Evolutionary conservation across 1,284 basidiomycete species (phyloP).

Genomic region (Cutaneotrichosporon cavernicola): DNA sequence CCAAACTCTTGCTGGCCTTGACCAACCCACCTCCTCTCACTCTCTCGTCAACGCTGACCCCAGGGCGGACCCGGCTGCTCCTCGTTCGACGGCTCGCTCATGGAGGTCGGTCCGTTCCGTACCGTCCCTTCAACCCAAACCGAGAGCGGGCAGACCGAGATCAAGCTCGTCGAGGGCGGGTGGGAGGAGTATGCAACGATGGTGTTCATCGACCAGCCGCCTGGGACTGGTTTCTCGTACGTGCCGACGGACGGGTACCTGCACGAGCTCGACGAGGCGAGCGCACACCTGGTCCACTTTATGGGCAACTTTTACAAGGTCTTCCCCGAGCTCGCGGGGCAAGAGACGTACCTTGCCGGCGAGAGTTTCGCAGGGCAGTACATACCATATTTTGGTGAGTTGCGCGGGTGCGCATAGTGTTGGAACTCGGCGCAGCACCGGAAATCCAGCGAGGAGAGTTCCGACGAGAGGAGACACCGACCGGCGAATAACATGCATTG

Average conservation of each 20-base stretch:
- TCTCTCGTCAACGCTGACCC: neutral
- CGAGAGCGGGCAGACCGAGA: constrained; percentile 63
- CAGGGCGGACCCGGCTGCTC: constrained; percentile 95
- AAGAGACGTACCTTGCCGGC: constrained; percentile 91
- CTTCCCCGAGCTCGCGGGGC: constrained; percentile 79
- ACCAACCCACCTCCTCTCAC: too few species aligned
- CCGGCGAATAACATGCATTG: too few species aligned
- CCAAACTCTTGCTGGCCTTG: too few species aligned
- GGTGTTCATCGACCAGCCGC: constrained; percentile 95
- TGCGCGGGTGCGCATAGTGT: neutral
- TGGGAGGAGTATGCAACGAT: constrained; percentile 99
- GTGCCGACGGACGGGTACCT: constrained; percentile 81
- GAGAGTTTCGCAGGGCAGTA: constrained; percentile 99
- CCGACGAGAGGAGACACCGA: too few species aligned
- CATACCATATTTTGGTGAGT: constrained; percentile 78
- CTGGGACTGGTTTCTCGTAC: constrained; percentile 91
- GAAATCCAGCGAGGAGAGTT: too few species aligned
- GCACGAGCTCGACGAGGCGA: constrained; percentile 73
- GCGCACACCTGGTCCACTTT: constrained; percentile 78
- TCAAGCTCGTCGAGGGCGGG: constrained; percentile 78
- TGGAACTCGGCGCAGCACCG: too few species aligned
- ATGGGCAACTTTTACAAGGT: constrained; percentile 80
- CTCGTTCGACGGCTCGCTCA: constrained; percentile 94
- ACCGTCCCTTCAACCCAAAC: constrained; percentile 55
- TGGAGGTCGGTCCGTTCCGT: constrained; percentile 94